These are phyloP conservation scores for Aureobasidium mangrovei DNA, from an alignment of 2,329 filamentous ascomycete genomes.

Conservation along the genomic window DNA sequence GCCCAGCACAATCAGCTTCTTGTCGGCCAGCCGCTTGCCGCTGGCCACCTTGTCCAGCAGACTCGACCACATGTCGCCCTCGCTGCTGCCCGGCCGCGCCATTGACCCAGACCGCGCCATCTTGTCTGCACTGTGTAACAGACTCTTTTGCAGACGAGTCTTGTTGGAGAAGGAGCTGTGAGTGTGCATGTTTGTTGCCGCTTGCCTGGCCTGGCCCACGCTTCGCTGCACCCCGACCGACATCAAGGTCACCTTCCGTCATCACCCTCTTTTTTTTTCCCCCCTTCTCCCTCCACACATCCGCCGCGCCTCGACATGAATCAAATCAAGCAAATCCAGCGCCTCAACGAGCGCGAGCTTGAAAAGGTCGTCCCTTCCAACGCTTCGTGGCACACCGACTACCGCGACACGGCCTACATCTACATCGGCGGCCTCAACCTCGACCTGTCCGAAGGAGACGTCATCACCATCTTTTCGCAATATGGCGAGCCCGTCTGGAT, in stretches of 20 bases:
- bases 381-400: conserved; percentile 95
- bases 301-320: conserved; percentile 59
- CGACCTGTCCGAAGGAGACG: conserved; percentile 88
- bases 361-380: conserved; percentile 77
- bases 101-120: conserved; percentile 8
- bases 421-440: conserved; percentile 93
- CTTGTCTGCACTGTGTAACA: not conserved
- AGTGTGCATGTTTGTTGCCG: not conserved
- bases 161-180: not conserved
- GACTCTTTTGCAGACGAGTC: not conserved
- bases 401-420: conserved; percentile 91
- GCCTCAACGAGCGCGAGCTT: conserved; percentile 89
- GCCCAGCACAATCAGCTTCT: conserved; percentile 79
- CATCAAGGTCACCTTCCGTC: conserved; percentile 10
- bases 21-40: conserved; percentile 81
- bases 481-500: conserved; percentile 92
- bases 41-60: conserved; percentile 87
- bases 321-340: conserved; percentile 82
- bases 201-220: not conserved
- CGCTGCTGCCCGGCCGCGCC: conserved; percentile 27
- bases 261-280: conserved; percentile 9
- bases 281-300: not conserved
- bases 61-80: conserved; percentile 88
- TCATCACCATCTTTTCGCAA: conserved; percentile 94
- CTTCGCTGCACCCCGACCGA: not conserved